Conservation (phyloP, 1,284 basidiomycete genomes). For the Leccinum colubrinum region DNA sequence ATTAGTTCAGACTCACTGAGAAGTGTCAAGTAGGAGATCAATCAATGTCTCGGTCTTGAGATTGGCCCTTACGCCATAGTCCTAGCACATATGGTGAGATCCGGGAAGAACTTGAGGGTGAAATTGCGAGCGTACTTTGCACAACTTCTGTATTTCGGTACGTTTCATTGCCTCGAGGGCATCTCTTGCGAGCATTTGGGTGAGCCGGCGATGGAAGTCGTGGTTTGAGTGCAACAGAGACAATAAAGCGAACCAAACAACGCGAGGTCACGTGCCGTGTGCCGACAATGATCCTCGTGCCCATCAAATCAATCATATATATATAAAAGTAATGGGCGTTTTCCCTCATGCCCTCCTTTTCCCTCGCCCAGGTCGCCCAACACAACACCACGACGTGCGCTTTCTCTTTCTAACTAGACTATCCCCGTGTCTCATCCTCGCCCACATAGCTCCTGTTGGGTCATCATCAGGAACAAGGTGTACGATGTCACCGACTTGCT, state of each 20-base stretch:
- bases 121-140: slow-evolving; percentile 53
- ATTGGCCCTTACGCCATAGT: slow-evolving; percentile 75
- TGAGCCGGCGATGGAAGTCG: slow-evolving; percentile 19
- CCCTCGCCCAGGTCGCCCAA: slow-evolving; percentile 44
- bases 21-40: slow-evolving; percentile 62
- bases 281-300: neutral
- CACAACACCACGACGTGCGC: slow-evolving; percentile 53
- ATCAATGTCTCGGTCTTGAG: slow-evolving; percentile 76
- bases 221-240: slow-evolving; percentile 44
- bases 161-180: slow-evolving; percentile 64
- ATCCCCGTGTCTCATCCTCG: neutral
- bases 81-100: slow-evolving; percentile 42
- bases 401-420: neutral
- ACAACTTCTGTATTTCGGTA: slow-evolving; percentile 68
- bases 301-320: neutral
- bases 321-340: neutral
- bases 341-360: slow-evolving; percentile 34
- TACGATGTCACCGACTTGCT: slow-evolving; percentile 89
- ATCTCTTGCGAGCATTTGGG: slow-evolving; percentile 49
- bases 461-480: slow-evolving; percentile 75
- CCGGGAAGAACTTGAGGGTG: slow-evolving; percentile 11
- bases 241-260: slow-evolving; percentile 46
- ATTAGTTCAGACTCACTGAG: slow-evolving; percentile 35
- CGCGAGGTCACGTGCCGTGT: slow-evolving; percentile 49
- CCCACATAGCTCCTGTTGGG: slow-evolving; percentile 74